Percentiles rank a stretch among this genome's conserved stretches.
Conservation (phyloP, 352 stramenopile genomes). For the Poterioochromonas sp. region DNA sequence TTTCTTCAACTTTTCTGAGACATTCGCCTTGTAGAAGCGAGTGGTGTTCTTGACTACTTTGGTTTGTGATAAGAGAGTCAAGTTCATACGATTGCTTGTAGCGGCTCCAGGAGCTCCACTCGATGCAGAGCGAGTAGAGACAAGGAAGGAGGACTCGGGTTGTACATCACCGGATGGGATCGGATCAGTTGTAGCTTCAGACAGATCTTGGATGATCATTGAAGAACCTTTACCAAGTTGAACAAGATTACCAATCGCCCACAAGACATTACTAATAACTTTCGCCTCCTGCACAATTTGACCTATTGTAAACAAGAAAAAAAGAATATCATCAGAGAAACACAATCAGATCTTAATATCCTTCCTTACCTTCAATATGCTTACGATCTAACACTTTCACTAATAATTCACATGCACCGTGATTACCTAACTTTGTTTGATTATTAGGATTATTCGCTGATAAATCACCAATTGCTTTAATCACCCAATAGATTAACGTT, state of each 20-base stretch:
- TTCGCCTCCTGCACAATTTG: not conserved
- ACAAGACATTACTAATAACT: not conserved
- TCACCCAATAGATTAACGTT: not conserved
- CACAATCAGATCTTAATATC: no score
- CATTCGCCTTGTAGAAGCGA: not conserved
- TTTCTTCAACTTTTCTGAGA: not conserved
- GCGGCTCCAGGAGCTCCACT: not conserved
- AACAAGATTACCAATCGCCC: conserved; percentile 8
- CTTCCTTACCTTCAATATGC: not conserved
- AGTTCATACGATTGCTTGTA: not conserved
- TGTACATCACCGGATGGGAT: not conserved
- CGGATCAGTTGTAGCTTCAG: no score
- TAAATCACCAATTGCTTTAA: conserved; percentile 8
- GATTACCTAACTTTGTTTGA: not conserved
- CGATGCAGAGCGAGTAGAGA: not conserved
- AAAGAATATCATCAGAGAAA: not conserved
- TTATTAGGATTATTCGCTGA: conserved; percentile 24
- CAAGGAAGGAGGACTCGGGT: not conserved
- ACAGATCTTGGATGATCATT: not conserved
- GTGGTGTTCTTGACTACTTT: conserved; percentile 11
- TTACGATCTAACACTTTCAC: not conserved
- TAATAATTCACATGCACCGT: conserved; percentile 14
- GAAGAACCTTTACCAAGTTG: not conserved
- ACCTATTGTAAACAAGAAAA: not conserved
- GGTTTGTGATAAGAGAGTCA: not conserved